These are phyloP conservation scores for Candida arabinofermentans DNA, from an alignment of 805 yeast species.

Conservation along the genomic window DNA sequence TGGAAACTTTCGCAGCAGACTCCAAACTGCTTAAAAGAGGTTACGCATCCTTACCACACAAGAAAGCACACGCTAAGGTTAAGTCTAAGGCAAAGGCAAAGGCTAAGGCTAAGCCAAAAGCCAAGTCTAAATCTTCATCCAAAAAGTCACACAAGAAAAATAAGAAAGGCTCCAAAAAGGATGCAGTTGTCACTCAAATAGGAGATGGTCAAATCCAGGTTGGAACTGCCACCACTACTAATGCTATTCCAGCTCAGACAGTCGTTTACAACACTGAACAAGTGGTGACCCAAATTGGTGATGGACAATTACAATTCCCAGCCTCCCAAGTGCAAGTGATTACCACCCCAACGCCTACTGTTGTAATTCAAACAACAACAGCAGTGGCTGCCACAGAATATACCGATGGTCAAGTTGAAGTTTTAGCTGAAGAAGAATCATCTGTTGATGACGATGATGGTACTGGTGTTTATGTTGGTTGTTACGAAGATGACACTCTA, in stretches of 20 bases:
- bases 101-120: background rate
- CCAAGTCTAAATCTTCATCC: background rate
- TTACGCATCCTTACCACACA: background rate
- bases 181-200: conserved; percentile 40
- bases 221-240: conserved; percentile 18
- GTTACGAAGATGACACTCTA: conserved; percentile 31
- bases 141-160: background rate
- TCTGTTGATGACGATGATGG: conserved; percentile 8
- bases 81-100: too few species aligned
- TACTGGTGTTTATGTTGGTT: conserved; percentile 16
- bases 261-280: conserved; percentile 11
- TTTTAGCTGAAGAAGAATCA: background rate
- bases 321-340: conserved; percentile 32
- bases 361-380: conserved; percentile 28
- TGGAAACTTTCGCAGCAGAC: conserved; percentile 1
- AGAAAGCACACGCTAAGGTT: too few species aligned
- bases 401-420: conserved; percentile 3
- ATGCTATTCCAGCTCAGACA: conserved; percentile 14
- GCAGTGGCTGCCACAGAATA: conserved; percentile 14
- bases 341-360: conserved; percentile 29
- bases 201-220: conserved; percentile 52
- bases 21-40: background rate
- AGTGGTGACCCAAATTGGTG: conserved; percentile 32
- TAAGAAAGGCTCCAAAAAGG: conserved; percentile 22
- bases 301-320: conserved; percentile 29